A percentile compares a stretch with the other conserved stretches of the same genome.
These are phyloP conservation scores for Dioscorea zingiberensis DNA, from an alignment of 106 monocot species.

Conservation along the genomic window DNA sequence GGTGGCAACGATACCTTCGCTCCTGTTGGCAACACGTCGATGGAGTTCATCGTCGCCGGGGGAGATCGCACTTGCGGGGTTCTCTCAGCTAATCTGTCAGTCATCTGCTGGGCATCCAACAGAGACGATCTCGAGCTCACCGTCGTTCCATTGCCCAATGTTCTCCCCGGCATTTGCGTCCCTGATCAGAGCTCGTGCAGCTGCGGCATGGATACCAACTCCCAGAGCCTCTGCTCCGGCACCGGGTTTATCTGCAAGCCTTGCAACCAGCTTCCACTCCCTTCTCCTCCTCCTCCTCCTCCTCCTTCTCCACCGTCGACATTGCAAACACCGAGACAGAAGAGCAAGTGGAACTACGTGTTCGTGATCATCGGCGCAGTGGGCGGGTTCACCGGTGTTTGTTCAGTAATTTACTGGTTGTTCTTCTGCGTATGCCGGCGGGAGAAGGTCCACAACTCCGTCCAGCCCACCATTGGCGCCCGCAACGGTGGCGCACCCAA, in stretches of 20 bases:
- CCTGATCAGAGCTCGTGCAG: constrained; percentile 15
- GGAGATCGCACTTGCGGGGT: constrained; percentile 80
- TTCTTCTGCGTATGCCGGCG: constrained; percentile 27
- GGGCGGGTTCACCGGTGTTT: constrained; percentile 42
- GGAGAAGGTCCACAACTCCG: neutral
- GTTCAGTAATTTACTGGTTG: constrained; percentile 37
- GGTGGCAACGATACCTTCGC: constrained; percentile 12
- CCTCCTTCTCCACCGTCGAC: constrained; percentile 15
- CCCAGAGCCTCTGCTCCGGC: constrained; percentile 38
- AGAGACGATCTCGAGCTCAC: constrained; percentile 7
- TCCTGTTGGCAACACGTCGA: constrained; percentile 24
- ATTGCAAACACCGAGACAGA: constrained; percentile 1
- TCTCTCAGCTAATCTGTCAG: constrained; percentile 32
- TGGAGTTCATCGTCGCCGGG: constrained; percentile 61
- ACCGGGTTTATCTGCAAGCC: constrained; percentile 49
- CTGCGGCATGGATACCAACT: constrained; percentile 37
- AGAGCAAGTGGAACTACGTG: constrained; percentile 23
- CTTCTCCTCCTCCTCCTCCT: neutral
- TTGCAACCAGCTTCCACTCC: neutral
- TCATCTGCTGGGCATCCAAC: constrained; percentile 62
- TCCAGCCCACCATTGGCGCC: no score
- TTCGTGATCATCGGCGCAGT: constrained; percentile 59
- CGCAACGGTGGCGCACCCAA: no score
- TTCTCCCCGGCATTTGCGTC: constrained; percentile 69
- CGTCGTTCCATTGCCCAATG: constrained; percentile 21